phyloP scores from a whole-genome alignment of 2,329 filamentous ascomycete genomes.

The Cladosporium sp. region DNA sequence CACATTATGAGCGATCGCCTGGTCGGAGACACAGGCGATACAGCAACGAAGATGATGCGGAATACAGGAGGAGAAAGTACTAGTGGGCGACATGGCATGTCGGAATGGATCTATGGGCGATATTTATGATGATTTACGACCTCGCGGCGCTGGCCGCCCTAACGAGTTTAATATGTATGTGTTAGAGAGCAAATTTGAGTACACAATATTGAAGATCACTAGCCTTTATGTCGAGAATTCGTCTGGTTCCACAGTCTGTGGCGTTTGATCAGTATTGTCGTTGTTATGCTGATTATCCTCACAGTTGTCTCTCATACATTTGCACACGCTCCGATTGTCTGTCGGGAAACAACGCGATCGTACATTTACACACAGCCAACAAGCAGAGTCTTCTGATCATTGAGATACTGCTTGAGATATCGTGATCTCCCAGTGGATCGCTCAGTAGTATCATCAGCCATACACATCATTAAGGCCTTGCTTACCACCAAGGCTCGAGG shows the following conservation, averaged over 20 bases:
- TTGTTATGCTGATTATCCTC: background rate
- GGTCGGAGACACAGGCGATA: conserved; percentile 14
- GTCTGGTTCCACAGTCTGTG: background rate
- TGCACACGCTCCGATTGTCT: background rate
- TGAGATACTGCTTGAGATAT: background rate
- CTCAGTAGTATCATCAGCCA: background rate
- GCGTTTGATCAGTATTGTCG: background rate
- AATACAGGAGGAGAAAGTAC: conserved; percentile 14
- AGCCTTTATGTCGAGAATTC: background rate
- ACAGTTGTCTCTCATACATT: no score
- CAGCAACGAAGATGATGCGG: conserved; percentile 16
- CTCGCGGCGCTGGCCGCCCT: conserved; percentile 6
- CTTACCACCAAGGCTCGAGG: background rate
- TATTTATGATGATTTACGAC: conserved; percentile 2
- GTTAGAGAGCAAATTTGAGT: background rate
- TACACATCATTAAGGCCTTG: background rate
- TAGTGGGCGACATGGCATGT: background rate
- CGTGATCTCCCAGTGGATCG: background rate
- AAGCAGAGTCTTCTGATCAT: background rate
- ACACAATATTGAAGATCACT: background rate
- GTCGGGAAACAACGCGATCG: background rate
- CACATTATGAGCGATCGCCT: conserved; percentile 8
- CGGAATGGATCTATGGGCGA: background rate
- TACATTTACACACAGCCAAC: background rate
- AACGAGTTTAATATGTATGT: conserved; percentile 1